These are phyloP conservation scores for Boletus pseudo-olivaceus DNA, from an alignment of 768 basidiomycete species.

Conservation along the genomic window DNA sequence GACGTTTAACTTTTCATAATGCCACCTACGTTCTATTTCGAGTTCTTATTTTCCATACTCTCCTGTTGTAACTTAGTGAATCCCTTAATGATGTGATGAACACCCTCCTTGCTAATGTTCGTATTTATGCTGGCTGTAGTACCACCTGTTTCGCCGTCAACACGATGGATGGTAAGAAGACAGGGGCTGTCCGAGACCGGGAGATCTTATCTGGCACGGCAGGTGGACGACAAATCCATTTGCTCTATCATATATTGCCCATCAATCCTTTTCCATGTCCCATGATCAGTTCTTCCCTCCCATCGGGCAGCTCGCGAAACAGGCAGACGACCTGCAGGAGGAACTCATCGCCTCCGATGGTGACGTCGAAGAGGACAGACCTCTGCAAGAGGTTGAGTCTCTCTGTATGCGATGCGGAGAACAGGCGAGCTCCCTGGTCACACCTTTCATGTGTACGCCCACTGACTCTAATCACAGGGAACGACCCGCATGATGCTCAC, in stretches of 20 bases:
- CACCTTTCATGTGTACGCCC: background rate
- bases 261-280: constrained; percentile 18
- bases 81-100: constrained; percentile 12
- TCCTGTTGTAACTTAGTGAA: constrained; percentile 20
- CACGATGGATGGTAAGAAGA: background rate
- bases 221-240: background rate
- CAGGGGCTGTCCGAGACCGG: constrained; percentile 2
- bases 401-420: constrained; percentile 93
- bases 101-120: too few species aligned
- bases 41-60: constrained; percentile 3
- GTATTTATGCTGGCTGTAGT: too few species aligned
- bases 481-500: constrained; percentile 85
- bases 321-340: constrained; percentile 36
- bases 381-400: constrained; percentile 82
- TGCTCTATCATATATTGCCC: background rate
- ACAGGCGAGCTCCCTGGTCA: constrained; percentile 55
- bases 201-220: background rate
- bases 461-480: constrained; percentile 55
- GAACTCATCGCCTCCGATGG: constrained; percentile 28
- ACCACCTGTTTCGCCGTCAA: too few species aligned
- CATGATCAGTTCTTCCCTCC: constrained; percentile 47
- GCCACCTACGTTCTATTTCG: background rate
- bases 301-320: constrained; percentile 52
- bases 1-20: background rate
- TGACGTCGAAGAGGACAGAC: constrained; percentile 42